Evolutionary conservation across 345 rosid species (phyloP).

Genomic region (Salix exigua): DNA sequence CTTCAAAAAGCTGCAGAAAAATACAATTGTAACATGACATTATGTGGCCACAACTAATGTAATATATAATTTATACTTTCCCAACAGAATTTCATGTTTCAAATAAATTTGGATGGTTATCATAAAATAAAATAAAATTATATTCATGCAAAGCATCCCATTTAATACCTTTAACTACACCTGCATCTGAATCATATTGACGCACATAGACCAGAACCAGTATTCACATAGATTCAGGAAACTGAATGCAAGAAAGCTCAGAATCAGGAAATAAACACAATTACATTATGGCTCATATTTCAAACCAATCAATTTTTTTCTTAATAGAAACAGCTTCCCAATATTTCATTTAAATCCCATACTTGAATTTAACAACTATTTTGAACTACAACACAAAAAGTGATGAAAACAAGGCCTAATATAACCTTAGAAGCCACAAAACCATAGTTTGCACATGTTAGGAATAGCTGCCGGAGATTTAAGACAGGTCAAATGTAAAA

Average conservation of each 20-base stretch:
- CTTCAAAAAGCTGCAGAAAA: constrained; percentile 78
- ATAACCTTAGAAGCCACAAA: no score
- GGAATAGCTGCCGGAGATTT: neutral
- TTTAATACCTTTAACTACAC: neutral
- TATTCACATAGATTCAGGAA: no score
- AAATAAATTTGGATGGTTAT: neutral
- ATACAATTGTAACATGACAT: neutral
- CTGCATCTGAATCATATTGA: neutral
- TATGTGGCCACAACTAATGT: neutral
- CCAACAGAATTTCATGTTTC: neutral
- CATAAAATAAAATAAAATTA: neutral
- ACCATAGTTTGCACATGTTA: neutral
- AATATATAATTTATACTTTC: neutral
- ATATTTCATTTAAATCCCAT: neutral
- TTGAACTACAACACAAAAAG: neutral
- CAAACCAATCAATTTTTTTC: neutral
- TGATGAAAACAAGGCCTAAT: neutral
- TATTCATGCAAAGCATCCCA: neutral
- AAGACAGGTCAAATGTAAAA: neutral
- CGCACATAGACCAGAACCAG: no score
- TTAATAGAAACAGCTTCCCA: neutral
- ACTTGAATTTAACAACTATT: neutral
- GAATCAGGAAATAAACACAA: neutral
- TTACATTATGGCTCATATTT: neutral
- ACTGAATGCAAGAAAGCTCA: neutral